Evolutionary conservation across 768 basidiomycete genomes (phyloP).

Genomic region (Tylopilus plumbeoviolaceoides): DNA sequence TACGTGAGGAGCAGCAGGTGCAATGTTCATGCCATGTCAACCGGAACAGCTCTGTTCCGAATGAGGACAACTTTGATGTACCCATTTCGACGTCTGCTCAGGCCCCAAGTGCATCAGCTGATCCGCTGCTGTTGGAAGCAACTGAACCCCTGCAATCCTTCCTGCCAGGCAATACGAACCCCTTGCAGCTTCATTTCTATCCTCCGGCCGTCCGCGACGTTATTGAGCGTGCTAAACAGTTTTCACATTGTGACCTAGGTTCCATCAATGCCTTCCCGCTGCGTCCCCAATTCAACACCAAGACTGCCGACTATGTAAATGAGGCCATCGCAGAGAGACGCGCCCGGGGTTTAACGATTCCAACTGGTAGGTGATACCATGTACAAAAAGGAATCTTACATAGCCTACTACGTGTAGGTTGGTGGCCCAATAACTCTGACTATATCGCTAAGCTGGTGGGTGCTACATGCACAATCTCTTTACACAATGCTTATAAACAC

Average conservation of each 20-base stretch:
- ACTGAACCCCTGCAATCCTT: too few species aligned
- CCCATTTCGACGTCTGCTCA: too few species aligned
- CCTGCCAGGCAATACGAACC: too few species aligned
- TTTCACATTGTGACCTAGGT: background rate
- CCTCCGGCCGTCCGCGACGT: background rate
- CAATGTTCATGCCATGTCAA: too few species aligned
- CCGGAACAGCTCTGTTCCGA: too few species aligned
- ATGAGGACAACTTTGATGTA: too few species aligned
- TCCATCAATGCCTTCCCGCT: background rate
- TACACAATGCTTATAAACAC: too few species aligned
- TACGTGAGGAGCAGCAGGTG: too few species aligned
- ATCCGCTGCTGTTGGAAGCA: too few species aligned
- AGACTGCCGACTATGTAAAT: background rate
- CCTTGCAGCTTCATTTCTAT: background rate
- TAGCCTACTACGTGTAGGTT: background rate
- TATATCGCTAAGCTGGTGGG: background rate
- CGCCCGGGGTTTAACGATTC: background rate
- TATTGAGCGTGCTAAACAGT: background rate
- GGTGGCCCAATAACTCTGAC: background rate
- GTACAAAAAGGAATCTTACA: too few species aligned
- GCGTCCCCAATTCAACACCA: background rate
- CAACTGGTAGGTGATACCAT: background rate
- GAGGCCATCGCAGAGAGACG: background rate
- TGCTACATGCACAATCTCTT: background rate
- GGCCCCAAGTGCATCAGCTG: too few species aligned